phyloP scores from a whole-genome alignment of 805 yeast species.

The Candida gorgasii region DNA sequence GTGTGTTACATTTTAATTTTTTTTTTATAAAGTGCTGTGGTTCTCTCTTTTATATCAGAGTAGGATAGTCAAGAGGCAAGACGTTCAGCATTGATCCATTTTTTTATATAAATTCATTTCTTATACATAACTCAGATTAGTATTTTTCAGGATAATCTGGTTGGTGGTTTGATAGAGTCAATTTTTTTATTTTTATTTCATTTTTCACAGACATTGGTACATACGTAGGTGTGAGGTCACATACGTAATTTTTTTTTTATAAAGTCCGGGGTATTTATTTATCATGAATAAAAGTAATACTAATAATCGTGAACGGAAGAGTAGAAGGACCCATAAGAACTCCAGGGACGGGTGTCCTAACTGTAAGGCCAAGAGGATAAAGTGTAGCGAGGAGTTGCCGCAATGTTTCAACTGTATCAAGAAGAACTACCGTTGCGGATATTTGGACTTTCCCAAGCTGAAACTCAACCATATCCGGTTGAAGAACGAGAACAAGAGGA shows the following conservation, averaged over 20 bases:
- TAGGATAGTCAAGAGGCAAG: no score
- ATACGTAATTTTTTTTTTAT: not conserved
- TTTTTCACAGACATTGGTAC: not conserved
- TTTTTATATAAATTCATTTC: not conserved
- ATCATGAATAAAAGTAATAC: no score
- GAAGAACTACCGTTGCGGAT: conserved; percentile 41
- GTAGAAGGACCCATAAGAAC: conserved; percentile 39
- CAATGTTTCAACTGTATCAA: conserved; percentile 39
- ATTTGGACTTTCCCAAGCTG: conserved; percentile 41
- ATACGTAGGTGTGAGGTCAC: not conserved
- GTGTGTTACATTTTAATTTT: not conserved
- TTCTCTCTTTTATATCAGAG: not conserved
- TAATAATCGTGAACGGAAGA: conserved; percentile 22
- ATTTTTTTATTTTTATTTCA: not conserved
- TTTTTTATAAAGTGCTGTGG: not conserved
- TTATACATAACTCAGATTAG: not conserved
- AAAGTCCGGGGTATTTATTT: no score
- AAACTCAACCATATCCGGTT: conserved; percentile 32
- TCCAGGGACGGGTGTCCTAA: conserved; percentile 47
- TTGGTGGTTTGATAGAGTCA: no score
- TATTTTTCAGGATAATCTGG: no score
- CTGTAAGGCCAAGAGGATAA: conserved; percentile 44
- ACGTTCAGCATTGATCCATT: not conserved
- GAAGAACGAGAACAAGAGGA: conserved; percentile 29
- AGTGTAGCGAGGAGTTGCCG: conserved; percentile 45